Evolutionary conservation across 192 early-diverging fungal genomes (phyloP).

Genomic region (Linnemannia zychae): DNA sequence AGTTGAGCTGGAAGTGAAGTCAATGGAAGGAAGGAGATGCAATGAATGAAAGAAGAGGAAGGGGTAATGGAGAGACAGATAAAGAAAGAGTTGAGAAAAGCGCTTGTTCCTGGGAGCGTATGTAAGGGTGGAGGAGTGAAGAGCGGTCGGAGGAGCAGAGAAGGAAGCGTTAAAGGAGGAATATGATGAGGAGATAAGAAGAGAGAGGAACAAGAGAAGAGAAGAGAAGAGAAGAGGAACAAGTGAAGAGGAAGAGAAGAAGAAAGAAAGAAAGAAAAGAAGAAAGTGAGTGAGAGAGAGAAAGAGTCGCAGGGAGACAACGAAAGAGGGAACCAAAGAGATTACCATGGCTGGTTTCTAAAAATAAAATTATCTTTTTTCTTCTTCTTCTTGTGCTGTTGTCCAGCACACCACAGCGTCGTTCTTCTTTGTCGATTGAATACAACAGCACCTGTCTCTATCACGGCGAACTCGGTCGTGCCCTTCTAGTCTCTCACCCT

Average conservation of each 20-base stretch:
- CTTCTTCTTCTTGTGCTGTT: not conserved
- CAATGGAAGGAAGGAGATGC: too few species aligned
- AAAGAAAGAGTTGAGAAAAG: not conserved
- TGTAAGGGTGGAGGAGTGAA: too few species aligned
- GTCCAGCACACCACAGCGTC: not conserved
- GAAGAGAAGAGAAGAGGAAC: not conserved
- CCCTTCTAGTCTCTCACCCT: not conserved
- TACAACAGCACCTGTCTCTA: not conserved
- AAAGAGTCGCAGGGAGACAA: conserved; percentile 3
- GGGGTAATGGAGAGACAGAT: not conserved
- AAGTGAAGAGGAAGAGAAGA: not conserved
- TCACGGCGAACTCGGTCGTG: too few species aligned
- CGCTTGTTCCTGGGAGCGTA: too few species aligned
- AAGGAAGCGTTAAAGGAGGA: too few species aligned
- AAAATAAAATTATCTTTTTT: not conserved
- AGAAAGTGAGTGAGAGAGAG: not conserved
- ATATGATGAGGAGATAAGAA: too few species aligned
- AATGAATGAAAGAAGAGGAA: not conserved
- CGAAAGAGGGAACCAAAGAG: not conserved
- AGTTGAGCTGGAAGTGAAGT: not conserved
- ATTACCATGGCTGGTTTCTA: not conserved
- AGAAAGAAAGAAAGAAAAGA: not conserved
- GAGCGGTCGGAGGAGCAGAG: too few species aligned
- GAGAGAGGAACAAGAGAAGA: not conserved
- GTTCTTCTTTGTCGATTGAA: not conserved